These are phyloP conservation scores for Lentinula detonsa DNA, from an alignment of 768 basidiomycete species.

Conservation along the genomic window DNA sequence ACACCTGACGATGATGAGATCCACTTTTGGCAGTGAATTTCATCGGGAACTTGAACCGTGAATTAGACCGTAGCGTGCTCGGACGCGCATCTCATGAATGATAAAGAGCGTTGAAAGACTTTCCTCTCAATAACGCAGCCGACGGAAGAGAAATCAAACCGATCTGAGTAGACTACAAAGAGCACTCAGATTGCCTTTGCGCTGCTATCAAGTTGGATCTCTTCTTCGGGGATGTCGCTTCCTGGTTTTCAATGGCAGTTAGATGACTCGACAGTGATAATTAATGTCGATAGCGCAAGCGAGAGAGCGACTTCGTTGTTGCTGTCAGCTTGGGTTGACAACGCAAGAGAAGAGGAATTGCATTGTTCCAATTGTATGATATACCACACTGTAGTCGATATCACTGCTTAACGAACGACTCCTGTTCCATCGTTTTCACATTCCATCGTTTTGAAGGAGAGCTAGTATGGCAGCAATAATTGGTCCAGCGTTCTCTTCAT, in stretches of 20 bases:
- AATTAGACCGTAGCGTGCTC: too few species aligned
- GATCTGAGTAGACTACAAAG: background rate
- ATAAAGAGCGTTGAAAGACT: background rate
- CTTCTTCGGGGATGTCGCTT: background rate
- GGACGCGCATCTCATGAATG: too few species aligned
- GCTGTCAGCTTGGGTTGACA: background rate
- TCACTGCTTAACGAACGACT: too few species aligned
- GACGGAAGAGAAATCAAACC: background rate
- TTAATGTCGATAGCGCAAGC: background rate
- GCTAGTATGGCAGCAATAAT: constrained; percentile 29
- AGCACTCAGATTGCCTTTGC: background rate
- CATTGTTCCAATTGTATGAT: background rate
- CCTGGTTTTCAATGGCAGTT: background rate
- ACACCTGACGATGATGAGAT: too few species aligned
- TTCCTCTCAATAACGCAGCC: background rate
- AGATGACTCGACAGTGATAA: too few species aligned
- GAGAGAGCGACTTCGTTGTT: background rate
- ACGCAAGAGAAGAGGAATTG: background rate
- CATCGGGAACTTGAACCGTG: too few species aligned
- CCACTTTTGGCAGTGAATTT: too few species aligned
- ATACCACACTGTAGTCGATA: too few species aligned
- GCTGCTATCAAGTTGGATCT: background rate
- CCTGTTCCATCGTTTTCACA: constrained; percentile 5
- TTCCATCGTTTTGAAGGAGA: constrained; percentile 16
- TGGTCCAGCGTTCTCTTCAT: constrained; percentile 35